A percentile compares a stretch with the other conserved stretches of the same genome.
phyloP scores from a whole-genome alignment of 192 early-diverging fungal genomes.

The Coemansia sp. region DNA sequence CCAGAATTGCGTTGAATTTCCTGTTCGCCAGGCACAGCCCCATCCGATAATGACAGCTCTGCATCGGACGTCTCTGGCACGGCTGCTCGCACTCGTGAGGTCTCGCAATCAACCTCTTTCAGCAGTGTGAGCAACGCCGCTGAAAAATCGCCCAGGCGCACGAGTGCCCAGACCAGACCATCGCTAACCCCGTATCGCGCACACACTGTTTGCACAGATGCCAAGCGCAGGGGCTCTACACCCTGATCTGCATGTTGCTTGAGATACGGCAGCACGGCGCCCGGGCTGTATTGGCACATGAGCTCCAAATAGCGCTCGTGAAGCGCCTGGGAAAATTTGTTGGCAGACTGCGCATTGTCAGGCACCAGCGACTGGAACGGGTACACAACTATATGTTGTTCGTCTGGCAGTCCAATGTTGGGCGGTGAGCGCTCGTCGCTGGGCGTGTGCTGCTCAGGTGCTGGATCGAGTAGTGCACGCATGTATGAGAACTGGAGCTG shows the following conservation, averaged over 20 bases:
- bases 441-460: constrained; percentile 10
- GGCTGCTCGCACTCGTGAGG: constrained; percentile 18
- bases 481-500: constrained; percentile 40
- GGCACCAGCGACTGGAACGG: constrained; percentile 43
- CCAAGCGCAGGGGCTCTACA: constrained; percentile 39
- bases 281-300: constrained; percentile 38
- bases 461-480: constrained; percentile 44
- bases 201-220: constrained; percentile 36
- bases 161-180: constrained; percentile 46
- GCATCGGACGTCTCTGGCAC: neutral
- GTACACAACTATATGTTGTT: constrained; percentile 49
- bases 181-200: constrained; percentile 25
- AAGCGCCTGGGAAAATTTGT: constrained; percentile 31
- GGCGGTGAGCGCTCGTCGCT: constrained; percentile 44
- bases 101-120: constrained; percentile 29
- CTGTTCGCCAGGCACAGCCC: too few species aligned
- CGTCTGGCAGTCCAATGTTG: constrained; percentile 40
- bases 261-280: constrained; percentile 34
- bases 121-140: constrained; percentile 44
- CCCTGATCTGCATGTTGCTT: constrained; percentile 30
- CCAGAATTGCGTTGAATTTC: too few species aligned
- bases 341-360: constrained; percentile 16
- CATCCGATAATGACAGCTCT: too few species aligned
- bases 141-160: constrained; percentile 48
- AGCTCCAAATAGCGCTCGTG: constrained; percentile 52